phyloP scores from a whole-genome alignment of 768 basidiomycete genomes.

The Tulasnella sp. region DNA sequence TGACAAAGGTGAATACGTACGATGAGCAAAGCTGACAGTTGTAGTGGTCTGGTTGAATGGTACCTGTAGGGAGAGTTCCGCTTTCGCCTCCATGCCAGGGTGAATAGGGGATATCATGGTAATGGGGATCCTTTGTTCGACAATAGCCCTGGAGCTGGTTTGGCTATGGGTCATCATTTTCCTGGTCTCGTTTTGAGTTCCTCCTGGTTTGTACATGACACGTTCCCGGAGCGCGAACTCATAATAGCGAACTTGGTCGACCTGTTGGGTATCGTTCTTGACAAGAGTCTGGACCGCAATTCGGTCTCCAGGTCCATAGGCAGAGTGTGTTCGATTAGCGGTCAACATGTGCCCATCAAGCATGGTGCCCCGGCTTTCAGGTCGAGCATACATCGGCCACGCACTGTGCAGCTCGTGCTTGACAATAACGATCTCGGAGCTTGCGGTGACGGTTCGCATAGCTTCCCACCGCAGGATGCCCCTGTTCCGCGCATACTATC shows the following conservation, averaged over 20 bases:
- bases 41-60: conserved; percentile 73
- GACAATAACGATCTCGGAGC: conserved; percentile 74
- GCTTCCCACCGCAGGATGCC: conserved; percentile 80
- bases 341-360: conserved; percentile 71
- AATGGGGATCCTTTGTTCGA: conserved; percentile 67
- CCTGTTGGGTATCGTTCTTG: conserved; percentile 63
- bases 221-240: conserved; percentile 77
- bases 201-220: conserved; percentile 61
- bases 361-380: conserved; percentile 59
- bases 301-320: conserved; percentile 83
- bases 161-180: conserved; percentile 47
- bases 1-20: conserved; percentile 36
- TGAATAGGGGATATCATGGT: conserved; percentile 59
- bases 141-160: conserved; percentile 52
- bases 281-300: conserved; percentile 68
- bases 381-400: conserved; percentile 86
- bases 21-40: conserved; percentile 73
- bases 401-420: conserved; percentile 92
- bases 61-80: conserved; percentile 68
- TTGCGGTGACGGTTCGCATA: conserved; percentile 60
- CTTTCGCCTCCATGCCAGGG: conserved; percentile 64
- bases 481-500: conserved; percentile 41
- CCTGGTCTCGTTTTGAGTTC: conserved; percentile 49
- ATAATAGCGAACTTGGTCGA: conserved; percentile 74
- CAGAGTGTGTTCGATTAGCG: conserved; percentile 72